Percentiles rank a stretch among this genome's conserved stretches.
phyloP scores from a whole-genome alignment of 2,329 filamentous ascomycete genomes.

The Aspergillus costaricaensis region DNA sequence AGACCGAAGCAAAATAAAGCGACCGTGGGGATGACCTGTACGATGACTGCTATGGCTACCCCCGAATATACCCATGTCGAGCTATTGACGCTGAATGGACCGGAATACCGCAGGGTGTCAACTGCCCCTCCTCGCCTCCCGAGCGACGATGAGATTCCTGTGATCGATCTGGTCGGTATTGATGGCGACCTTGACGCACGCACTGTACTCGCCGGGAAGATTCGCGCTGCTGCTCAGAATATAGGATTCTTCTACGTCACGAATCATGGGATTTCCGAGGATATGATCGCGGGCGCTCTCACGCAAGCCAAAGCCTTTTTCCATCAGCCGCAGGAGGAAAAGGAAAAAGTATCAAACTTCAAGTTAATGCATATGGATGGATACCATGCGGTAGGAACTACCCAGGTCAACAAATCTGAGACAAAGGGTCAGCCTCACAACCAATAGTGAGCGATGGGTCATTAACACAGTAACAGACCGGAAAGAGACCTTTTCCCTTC shows the following conservation, averaged over 20 bases:
- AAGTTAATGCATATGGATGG: slow-evolving; percentile 52
- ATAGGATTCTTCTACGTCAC: slow-evolving; percentile 60
- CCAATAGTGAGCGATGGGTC: background rate
- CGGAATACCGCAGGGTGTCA: slow-evolving; percentile 48
- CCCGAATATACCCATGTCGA: slow-evolving; percentile 43
- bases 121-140: slow-evolving; percentile 45
- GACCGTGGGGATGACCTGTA: background rate
- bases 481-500: slow-evolving; percentile 55
- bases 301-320: slow-evolving; percentile 46
- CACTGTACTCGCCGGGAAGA: slow-evolving; percentile 43
- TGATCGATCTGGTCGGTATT: slow-evolving; percentile 54
- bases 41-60: background rate
- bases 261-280: slow-evolving; percentile 51
- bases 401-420: slow-evolving; percentile 35
- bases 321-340: slow-evolving; percentile 47
- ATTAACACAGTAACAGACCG: slow-evolving; percentile 42
- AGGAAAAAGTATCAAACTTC: slow-evolving; percentile 39
- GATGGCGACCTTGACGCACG: slow-evolving; percentile 40
- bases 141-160: slow-evolving; percentile 52
- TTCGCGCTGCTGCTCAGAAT: slow-evolving; percentile 51
- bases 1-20: too few relatives aligned
- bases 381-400: slow-evolving; percentile 38
- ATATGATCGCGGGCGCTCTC: slow-evolving; percentile 23
- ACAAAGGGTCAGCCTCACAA: slow-evolving; percentile 35
- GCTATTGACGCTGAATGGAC: slow-evolving; percentile 48